Base-by-base conservation (phyloP, 208 protist genomes). In the Lotmaria passim region DNA sequence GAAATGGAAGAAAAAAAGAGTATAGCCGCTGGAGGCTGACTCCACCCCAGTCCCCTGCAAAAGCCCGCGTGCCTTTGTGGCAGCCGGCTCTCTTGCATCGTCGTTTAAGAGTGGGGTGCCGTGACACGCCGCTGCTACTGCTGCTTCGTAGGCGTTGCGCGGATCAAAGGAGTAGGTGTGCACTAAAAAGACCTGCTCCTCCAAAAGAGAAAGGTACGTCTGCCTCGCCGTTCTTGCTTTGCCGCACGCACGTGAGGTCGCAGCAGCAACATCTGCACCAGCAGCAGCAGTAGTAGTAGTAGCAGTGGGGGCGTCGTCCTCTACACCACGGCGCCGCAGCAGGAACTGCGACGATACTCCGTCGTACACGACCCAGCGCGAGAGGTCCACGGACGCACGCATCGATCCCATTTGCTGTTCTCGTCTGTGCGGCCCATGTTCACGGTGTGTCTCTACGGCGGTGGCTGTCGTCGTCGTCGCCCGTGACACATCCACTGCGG, bases 151-250 rank as follows among this genome's bases (percentile, higher is more conserved):
- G 21, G 65, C 65, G 24, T 11, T 14, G 50, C 58, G 51, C 1
- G 72, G 50, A 30, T 72, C 63, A 34, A 82, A 79, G 33, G n/a
- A 28, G 50, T 72, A 82, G 7, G 67, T 72, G 21, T 82, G 78
- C 6, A 58, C 72, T 1, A 82, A 36, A 31, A 82, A 78, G 6
- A 82, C 62, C 28, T 82, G 56, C 10, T 39, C 31, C 65, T 79
- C 73, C 36, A 66, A 12, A 0, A 41, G 8, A n/a, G 60, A 14
- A 1, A 14, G 12, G 14, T 34, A 26, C 7, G 23, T 7, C 44
- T 14, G 12, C 28, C 8, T 19, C 19, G 3, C 17, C 14, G 31
- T 33, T 1, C n/a, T 31, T 7, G 24, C n/a, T 23, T 3, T 44
- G n/a, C 6, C 3, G 23, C 28, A 51, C 28, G 26, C 28, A 19